Percentiles rank a stretch among this genome's conserved stretches.
These are phyloP conservation scores for Pouteria glomerata DNA, from an alignment of 148 eudicot genomes.

Conservation along the genomic window DNA sequence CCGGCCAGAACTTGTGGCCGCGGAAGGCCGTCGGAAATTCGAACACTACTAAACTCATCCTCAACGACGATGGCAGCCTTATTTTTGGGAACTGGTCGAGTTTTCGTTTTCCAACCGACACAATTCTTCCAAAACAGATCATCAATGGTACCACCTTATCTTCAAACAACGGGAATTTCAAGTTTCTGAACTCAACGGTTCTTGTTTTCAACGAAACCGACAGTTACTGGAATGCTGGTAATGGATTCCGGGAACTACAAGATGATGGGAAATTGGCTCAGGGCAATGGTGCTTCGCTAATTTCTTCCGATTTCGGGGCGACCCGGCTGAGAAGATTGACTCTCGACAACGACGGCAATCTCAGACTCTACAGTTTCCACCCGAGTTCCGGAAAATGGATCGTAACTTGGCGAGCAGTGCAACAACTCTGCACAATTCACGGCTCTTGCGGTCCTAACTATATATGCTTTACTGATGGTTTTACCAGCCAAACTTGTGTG, in stretches of 20 bases:
- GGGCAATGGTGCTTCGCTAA: constrained; percentile 11
- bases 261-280: constrained; percentile 19
- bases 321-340: constrained; percentile 35
- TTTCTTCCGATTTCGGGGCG: constrained; percentile 41
- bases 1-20: constrained; percentile 34
- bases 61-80: constrained; percentile 41
- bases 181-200: constrained; percentile 20
- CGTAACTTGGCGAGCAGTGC: constrained; percentile 48
- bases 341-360: constrained; percentile 64
- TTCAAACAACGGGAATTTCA: constrained; percentile 36
- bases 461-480: constrained; percentile 47
- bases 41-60: constrained; percentile 23
- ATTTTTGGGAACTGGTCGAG: constrained; percentile 46
- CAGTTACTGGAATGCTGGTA: constrained; percentile 18
- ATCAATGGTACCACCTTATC: constrained; percentile 17
- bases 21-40: not conserved
- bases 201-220: constrained; percentile 30
- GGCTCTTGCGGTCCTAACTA: constrained; percentile 66
- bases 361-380: constrained; percentile 45
- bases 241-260: not conserved
- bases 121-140: constrained; percentile 41
- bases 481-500: constrained; percentile 29
- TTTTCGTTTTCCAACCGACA: constrained; percentile 49
- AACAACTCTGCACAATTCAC: constrained; percentile 37
- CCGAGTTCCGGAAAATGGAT: constrained; percentile 30